Base-by-base conservation (phyloP, 1,284 basidiomycete genomes). In the Leccinum griseonigrum region DNA sequence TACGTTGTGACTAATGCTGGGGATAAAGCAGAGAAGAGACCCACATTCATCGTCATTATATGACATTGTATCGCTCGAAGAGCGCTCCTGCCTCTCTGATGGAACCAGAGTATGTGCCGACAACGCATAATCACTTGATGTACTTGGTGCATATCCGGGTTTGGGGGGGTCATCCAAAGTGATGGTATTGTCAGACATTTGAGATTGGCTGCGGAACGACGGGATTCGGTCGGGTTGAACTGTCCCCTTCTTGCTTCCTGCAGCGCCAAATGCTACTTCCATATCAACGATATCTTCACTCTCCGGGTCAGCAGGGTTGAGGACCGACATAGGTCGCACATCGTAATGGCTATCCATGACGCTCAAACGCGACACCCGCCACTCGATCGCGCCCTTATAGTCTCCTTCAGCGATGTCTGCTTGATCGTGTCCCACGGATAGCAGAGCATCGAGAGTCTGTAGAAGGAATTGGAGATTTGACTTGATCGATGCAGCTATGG, bases 311-410 rank as follows among this genome's bases (percentile, higher is more conserved):
- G 78, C 77, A 6, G 73, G 74, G 54, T 78, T 74, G 56, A 73
- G 69, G 16, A 71, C 70, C 43, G 77, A 76, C 69, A 75, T 72
- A 18, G 74, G 74, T 16, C 77, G 77, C 38, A 70, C 75, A 32
- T 78, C 78, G 56, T 84, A 78, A 50, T 80, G 78, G 58, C 76
- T 77, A 61, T 83, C 81, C 64, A 85, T 81, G 64, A 83, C 77
- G 68, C 87, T 88, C 59, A 88, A 74, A 13, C 87, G 84, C 14
- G 88, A 89, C 75, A 85, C 83, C 29, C 89, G 81, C 85, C 87
- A 85, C 60, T 89, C 86, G 59, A 91, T 90, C 2, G 89, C 88
- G 5, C 83, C 85, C 57, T 79, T 84, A 73, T 90, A 90, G 61
- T 89, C 86, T 55, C 82, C 84, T 69, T 85, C 83, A 22, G 85